These are phyloP conservation scores for Vigna trinervia DNA, from an alignment of 306 rosid species.

Conservation along the genomic window DNA sequence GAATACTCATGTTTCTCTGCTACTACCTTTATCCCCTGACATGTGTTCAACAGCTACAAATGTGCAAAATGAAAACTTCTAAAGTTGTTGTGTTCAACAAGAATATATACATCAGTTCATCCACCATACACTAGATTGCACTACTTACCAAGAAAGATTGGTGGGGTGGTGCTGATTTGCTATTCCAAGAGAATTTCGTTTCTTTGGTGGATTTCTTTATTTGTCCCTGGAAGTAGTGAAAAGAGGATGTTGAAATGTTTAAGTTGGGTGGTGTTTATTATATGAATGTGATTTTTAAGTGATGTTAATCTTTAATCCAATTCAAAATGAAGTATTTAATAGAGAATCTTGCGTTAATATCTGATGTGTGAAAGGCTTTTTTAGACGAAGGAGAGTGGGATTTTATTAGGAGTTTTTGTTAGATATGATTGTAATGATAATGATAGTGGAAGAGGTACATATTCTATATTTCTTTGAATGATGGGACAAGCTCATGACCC, in stretches of 20 bases:
- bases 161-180: not conserved
- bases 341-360: too few species aligned
- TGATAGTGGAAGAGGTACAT: slow-evolving; percentile 41
- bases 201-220: slow-evolving; percentile 2
- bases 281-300: too few species aligned
- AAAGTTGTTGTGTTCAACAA: not conserved
- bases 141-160: not conserved
- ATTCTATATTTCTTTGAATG: slow-evolving; percentile 45
- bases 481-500: slow-evolving; percentile 57
- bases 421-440: slow-evolving; percentile 6
- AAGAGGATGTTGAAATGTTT: slow-evolving; percentile 1
- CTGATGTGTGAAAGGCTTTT: too few species aligned
- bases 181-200: slow-evolving; percentile 2
- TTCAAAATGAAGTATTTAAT: too few species aligned
- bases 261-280: too few species aligned
- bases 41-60: too few species aligned
- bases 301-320: too few species aligned
- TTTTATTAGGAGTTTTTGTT: too few species aligned
- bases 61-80: not conserved
- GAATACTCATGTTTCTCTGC: slow-evolving; percentile 50
- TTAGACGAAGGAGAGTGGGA: too few species aligned
- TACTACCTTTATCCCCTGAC: not conserved
- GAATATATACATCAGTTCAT: not conserved
- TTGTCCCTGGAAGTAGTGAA: not conserved
- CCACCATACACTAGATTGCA: not conserved